Percentiles rank a stretch among this genome's conserved stretches.
These are phyloP conservation scores for Delonix regia DNA, from an alignment of 306 rosid species.

Conservation along the genomic window DNA sequence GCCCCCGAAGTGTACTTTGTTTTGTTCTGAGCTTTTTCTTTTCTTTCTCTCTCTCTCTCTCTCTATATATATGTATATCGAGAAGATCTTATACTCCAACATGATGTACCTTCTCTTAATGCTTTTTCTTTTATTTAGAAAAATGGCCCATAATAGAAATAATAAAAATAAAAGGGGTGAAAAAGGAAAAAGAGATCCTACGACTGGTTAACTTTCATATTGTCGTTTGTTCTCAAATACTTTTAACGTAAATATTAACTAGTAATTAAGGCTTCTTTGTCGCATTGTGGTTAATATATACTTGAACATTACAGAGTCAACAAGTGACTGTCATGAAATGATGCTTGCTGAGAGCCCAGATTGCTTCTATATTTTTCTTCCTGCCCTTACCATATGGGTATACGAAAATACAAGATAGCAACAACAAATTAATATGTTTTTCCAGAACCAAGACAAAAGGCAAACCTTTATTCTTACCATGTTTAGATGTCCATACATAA, in stretches of 20 bases:
- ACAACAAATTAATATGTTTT: neutral
- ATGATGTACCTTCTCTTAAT: neutral
- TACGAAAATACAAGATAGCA: neutral
- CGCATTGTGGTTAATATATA: neutral
- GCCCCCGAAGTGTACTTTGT: too few relatives aligned
- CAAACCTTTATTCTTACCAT: conserved; percentile 32
- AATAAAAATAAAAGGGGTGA: neutral
- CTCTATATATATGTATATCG: too few relatives aligned
- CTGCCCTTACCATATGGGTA: neutral
- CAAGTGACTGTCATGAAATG: neutral
- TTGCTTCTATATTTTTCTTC: neutral
- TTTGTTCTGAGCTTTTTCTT: too few relatives aligned
- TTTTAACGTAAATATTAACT: neutral
- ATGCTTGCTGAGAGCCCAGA: neutral
- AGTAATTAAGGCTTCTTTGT: neutral
- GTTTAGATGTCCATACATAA: conserved; percentile 28
- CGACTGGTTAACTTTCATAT: neutral
- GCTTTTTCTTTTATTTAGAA: neutral
- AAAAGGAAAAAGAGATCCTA: neutral
- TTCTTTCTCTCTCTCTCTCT: too few relatives aligned
- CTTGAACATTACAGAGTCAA: neutral
- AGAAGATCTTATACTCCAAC: neutral
- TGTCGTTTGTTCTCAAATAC: neutral
- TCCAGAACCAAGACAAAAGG: neutral
- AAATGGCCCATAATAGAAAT: neutral